Percentiles rank a stretch among this genome's conserved stretches.
Evolutionary conservation across 2,329 filamentous ascomycete genomes (phyloP).

Genomic region (Thelonectria discophora): DNA sequence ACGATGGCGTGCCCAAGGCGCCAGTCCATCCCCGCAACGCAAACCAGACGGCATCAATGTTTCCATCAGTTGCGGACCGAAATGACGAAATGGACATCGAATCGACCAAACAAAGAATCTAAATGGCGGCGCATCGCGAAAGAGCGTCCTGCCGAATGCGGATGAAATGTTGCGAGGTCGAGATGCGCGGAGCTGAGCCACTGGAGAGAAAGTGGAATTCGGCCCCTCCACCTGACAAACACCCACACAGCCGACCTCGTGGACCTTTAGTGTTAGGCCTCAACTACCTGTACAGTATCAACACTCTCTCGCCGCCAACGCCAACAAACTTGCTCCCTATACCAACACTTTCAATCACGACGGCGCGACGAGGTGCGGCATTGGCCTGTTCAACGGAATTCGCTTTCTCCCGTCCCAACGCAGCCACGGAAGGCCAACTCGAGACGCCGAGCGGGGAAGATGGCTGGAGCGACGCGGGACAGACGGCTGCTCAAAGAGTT

Average conservation of each 20-base stretch:
- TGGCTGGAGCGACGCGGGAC: slow-evolving; percentile 58
- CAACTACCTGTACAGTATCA: neutral
- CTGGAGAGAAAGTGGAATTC: neutral
- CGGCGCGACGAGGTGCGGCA: slow-evolving; percentile 2
- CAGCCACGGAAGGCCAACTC: slow-evolving; percentile 4
- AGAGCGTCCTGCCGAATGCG: no score
- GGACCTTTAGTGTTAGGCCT: neutral
- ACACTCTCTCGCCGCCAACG: neutral
- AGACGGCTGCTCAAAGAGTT: slow-evolving; percentile 70
- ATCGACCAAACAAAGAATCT: no score
- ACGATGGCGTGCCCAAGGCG: no score
- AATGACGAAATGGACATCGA: no score
- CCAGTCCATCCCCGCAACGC: no score
- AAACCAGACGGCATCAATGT: no score
- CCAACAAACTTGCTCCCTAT: neutral
- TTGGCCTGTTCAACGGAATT: neutral
- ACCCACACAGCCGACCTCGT: neutral
- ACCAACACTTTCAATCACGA: neutral
- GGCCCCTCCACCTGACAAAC: slow-evolving; percentile 9
- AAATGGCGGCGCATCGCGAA: no score
- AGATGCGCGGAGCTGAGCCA: no score
- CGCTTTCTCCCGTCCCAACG: neutral
- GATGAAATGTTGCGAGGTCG: neutral
- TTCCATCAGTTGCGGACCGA: no score
- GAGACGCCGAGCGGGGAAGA: slow-evolving; percentile 32